Evolutionary conservation across 1,139 yeast species (phyloP).

Genomic region (Suhomyces yuchorum): DNA sequence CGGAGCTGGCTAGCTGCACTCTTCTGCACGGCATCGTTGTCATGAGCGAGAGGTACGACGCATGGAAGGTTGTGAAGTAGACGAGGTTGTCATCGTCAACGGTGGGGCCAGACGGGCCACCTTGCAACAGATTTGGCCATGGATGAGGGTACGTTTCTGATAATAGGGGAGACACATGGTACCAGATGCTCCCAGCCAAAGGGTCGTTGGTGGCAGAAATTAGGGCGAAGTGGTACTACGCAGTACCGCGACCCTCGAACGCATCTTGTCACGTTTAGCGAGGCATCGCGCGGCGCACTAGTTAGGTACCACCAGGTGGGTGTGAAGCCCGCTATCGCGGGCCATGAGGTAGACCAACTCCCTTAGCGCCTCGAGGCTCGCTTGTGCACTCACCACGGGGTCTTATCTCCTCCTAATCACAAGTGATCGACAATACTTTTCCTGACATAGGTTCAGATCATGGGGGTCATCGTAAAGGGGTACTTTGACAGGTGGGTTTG

Average conservation of each 20-base stretch:
- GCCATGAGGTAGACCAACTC: background rate
- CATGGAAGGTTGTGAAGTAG: constrained; percentile 3
- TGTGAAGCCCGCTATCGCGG: background rate
- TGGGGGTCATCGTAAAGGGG: background rate
- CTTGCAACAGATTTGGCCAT: background rate
- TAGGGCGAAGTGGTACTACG: background rate
- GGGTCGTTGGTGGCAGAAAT: background rate
- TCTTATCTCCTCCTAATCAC: too few relatives aligned
- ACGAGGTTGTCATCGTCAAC: background rate
- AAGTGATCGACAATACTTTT: too few relatives aligned
- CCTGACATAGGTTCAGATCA: too few relatives aligned
- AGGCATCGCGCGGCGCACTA: background rate
- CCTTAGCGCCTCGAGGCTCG: background rate
- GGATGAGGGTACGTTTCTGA: background rate
- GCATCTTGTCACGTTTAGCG: background rate
- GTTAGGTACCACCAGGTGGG: background rate
- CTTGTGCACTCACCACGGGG: too few relatives aligned
- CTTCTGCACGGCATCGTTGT: constrained; percentile 2
- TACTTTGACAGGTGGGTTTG: background rate
- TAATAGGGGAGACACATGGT: too few relatives aligned
- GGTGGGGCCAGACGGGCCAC: background rate
- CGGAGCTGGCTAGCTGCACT: constrained; percentile 1
- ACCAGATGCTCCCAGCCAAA: too few relatives aligned
- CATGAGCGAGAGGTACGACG: constrained; percentile 3
- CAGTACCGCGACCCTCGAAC: background rate